A percentile compares a stretch with the other conserved stretches of the same genome.
These are phyloP conservation scores for Tolypocladium nubicola DNA, from an alignment of 2,329 filamentous ascomycete species.

Conservation along the genomic window DNA sequence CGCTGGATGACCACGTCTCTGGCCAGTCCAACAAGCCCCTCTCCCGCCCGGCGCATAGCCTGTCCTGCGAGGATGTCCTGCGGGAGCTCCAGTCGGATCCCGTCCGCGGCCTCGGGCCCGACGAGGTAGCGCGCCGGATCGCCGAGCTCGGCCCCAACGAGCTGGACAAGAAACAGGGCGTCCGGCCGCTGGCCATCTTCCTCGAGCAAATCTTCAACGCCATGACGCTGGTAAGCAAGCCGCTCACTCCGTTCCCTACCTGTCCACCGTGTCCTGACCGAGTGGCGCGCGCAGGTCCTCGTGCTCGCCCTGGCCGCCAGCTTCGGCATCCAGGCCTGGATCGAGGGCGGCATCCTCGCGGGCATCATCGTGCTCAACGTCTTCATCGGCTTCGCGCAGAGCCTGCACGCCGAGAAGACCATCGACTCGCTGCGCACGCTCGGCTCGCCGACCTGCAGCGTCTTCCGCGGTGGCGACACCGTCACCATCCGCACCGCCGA, in stretches of 20 bases:
- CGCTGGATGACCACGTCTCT: constrained; percentile 15
- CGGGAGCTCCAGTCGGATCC: constrained; percentile 45
- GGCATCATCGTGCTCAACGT: constrained; percentile 49
- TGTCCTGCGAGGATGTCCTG: constrained; percentile 39
- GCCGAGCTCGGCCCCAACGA: constrained; percentile 53
- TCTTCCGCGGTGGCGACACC: constrained; percentile 29
- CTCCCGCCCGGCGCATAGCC: constrained; percentile 50
- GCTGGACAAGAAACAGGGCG: constrained; percentile 47
- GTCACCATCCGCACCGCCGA: constrained; percentile 27
- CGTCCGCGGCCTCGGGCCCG: constrained; percentile 44
- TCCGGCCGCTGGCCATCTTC: constrained; percentile 52
- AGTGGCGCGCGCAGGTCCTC: constrained; percentile 25
- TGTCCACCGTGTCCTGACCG: background rate
- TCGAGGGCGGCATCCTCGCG: constrained; percentile 48
- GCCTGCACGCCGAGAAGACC: constrained; percentile 36
- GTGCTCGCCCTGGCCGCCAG: constrained; percentile 47
- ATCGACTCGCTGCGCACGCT: constrained; percentile 36
- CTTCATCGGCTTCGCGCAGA: constrained; percentile 37
- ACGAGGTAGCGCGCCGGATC: constrained; percentile 44
- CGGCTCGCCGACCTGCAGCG: constrained; percentile 31
- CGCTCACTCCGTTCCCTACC: background rate
- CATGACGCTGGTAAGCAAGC: constrained; percentile 47
- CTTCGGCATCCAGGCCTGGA: constrained; percentile 47
- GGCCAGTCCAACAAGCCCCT: constrained; percentile 39
- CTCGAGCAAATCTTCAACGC: constrained; percentile 58